These are phyloP conservation scores for Chrysanthemum seticuspe DNA, from an alignment of 129 eudicot genomes.

Conservation along the genomic window DNA sequence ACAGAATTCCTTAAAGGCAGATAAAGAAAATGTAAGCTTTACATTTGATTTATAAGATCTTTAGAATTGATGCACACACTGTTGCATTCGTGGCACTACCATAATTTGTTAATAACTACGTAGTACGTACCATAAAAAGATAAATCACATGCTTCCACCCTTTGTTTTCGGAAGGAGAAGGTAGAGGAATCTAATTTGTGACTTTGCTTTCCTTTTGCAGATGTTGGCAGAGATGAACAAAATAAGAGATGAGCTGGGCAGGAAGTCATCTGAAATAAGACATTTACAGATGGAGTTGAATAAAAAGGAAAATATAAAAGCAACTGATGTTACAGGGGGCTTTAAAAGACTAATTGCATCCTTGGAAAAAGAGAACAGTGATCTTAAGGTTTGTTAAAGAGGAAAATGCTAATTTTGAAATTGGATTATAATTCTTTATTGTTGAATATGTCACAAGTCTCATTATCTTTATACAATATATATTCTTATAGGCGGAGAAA, in stretches of 20 bases:
- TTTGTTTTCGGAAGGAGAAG: slow-evolving; percentile 9
- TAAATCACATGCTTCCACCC: slow-evolving; percentile 3
- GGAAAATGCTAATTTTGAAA: not conserved
- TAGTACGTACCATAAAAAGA: slow-evolving; percentile 8
- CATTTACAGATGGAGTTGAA: slow-evolving; percentile 64
- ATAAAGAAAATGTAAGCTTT: slow-evolving; percentile 65
- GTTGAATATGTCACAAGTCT: slow-evolving; percentile 13
- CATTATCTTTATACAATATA: slow-evolving; percentile 18
- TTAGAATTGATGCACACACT: not conserved
- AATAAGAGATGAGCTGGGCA: slow-evolving; percentile 57
- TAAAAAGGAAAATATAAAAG: slow-evolving; percentile 47
- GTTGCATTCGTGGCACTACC: slow-evolving; percentile 7
- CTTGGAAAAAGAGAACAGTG: slow-evolving; percentile 62
- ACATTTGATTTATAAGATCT: slow-evolving; percentile 4
- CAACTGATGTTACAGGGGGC: slow-evolving; percentile 44
- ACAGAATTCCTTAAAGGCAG: slow-evolving; percentile 56
- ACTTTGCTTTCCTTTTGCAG: slow-evolving; percentile 40
- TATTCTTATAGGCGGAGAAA: slow-evolving; percentile 59
- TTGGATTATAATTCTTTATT: slow-evolving; percentile 4
- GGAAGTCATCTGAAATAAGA: slow-evolving; percentile 58
- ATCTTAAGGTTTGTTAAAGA: slow-evolving; percentile 58
- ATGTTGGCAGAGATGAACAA: slow-evolving; percentile 54
- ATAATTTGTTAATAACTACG: not conserved
- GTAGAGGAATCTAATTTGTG: slow-evolving; percentile 15
- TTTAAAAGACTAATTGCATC: slow-evolving; percentile 53